These are phyloP conservation scores for Sclerotinia glacialis DNA, from an alignment of 2,329 filamentous ascomycete genomes.

Conservation along the genomic window DNA sequence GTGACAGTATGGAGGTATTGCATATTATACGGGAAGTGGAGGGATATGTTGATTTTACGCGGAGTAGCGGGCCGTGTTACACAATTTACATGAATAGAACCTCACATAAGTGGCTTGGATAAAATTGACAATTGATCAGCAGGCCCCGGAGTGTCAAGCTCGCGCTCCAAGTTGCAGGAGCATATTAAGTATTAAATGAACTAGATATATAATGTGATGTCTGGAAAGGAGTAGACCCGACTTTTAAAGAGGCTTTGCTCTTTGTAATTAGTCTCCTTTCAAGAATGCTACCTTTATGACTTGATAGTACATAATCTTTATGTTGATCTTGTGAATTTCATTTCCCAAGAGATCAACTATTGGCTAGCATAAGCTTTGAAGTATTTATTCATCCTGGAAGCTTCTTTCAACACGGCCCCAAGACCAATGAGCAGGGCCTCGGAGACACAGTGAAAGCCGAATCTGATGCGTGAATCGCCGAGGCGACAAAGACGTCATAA, in stretches of 20 bases:
- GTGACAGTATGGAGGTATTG: neutral
- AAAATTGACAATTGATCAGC: conserved; percentile 15
- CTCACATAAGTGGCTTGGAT: conserved; percentile 19
- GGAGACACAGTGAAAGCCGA: neutral
- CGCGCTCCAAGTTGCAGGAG: neutral
- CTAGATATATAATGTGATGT: neutral
- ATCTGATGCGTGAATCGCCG: neutral
- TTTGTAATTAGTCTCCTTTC: neutral
- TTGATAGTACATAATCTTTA: neutral
- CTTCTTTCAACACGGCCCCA: neutral
- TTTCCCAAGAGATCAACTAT: neutral
- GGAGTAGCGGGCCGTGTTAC: conserved; percentile 22
- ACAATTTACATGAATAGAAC: conserved; percentile 11
- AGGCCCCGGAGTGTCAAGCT: conserved; percentile 1
- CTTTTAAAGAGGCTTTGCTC: neutral
- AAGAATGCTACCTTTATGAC: neutral
- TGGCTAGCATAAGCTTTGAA: neutral
- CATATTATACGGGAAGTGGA: neutral
- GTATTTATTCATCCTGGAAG: neutral
- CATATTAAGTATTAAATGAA: neutral
- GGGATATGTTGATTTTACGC: neutral
- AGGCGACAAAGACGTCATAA: neutral
- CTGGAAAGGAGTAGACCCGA: neutral
- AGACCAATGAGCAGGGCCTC: neutral
- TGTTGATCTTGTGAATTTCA: neutral